Evolutionary conservation across 2,329 filamentous ascomycete species (phyloP).

Genomic region (Alternaria dauci): DNA sequence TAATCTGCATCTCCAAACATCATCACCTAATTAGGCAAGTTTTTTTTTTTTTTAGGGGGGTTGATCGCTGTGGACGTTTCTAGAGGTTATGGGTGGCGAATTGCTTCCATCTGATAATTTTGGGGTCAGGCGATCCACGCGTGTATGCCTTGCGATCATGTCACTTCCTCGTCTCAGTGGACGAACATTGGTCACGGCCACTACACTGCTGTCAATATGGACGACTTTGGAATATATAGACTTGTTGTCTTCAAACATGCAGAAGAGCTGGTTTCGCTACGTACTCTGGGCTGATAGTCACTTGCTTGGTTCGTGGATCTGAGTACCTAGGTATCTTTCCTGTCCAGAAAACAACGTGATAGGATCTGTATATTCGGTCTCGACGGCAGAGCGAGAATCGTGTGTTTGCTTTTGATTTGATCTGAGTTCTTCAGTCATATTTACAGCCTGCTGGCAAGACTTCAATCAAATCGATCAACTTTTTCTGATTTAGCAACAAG

Average conservation of each 20-base stretch:
- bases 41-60: no score
- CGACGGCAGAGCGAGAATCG: neutral
- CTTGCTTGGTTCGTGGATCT: neutral
- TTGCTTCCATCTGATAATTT: no score
- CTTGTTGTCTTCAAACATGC: neutral
- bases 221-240: neutral
- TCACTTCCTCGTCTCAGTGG: neutral
- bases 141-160: neutral
- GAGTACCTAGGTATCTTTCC: no score
- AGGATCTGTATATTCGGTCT: neutral
- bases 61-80: no score
- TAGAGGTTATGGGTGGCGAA: no score
- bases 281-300: neutral
- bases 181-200: neutral
- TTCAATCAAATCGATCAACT: neutral
- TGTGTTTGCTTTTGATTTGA: neutral
- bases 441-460: no score
- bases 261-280: fast-evolving
- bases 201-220: neutral
- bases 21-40: no score
- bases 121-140: no score
- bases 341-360: neutral
- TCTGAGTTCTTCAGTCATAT: neutral
- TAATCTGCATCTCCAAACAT: no score
- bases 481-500: neutral